Evolutionary conservation across 139 green algal species (phyloP).

Genomic region (Bryopsis sp.): DNA sequence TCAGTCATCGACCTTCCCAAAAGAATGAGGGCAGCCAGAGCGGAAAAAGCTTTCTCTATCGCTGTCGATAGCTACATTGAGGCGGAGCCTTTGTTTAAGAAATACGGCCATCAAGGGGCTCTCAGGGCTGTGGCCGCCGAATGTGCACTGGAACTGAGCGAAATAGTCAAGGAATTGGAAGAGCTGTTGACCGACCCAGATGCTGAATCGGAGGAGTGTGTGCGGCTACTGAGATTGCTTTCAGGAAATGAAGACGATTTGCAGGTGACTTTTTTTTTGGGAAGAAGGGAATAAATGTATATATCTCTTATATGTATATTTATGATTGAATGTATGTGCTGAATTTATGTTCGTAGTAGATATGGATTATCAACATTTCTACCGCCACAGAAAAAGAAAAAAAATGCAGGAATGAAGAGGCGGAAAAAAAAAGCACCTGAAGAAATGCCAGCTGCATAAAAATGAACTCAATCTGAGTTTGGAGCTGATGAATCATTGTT

Average conservation of each 20-base stretch:
- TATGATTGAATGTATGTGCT: too few relatives aligned
- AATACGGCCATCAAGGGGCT: constrained; percentile 56
- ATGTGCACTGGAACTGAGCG: constrained; percentile 4
- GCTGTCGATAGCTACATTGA: constrained; percentile 66
- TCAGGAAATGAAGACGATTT: constrained; percentile 63
- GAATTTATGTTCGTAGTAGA: too few relatives aligned
- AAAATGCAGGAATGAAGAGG: too few relatives aligned
- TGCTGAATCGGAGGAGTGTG: constrained; percentile 54
- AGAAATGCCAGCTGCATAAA: too few relatives aligned
- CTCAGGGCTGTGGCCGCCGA: constrained; percentile 46
- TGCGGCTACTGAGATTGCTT: constrained; percentile 68
- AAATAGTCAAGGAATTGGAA: constrained; percentile 31
- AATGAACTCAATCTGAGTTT: too few relatives aligned
- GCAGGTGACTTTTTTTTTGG: too few relatives aligned
- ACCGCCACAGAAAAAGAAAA: too few relatives aligned
- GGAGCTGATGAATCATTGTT: too few relatives aligned
- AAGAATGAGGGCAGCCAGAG: constrained; percentile 50
- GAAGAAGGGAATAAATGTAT: too few relatives aligned
- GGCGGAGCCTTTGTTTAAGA: constrained; percentile 57
- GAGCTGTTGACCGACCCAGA: constrained; percentile 47
- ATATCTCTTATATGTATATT: too few relatives aligned
- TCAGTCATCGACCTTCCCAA: constrained; percentile 64
- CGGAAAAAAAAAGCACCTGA: too few relatives aligned
- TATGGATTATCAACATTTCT: too few relatives aligned
- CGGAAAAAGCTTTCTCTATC: constrained; percentile 55